A percentile compares a stretch with the other conserved stretches of the same genome.
phyloP scores from a whole-genome alignment of 2,329 filamentous ascomycete genomes.

The Aspergillus fructus region DNA sequence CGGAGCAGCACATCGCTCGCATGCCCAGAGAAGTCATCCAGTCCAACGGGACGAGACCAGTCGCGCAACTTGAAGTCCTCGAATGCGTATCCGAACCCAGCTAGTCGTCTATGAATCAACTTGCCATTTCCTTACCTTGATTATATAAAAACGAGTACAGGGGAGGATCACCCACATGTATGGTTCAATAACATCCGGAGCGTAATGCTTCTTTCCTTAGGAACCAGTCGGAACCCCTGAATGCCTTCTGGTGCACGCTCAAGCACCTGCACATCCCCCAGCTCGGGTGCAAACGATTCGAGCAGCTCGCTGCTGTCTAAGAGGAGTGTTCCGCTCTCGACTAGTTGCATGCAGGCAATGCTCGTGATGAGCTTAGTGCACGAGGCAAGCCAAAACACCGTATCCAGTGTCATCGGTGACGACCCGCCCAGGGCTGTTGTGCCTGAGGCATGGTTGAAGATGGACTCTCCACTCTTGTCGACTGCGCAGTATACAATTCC shows the following conservation, averaged over 20 bases:
- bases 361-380: constrained; percentile 49
- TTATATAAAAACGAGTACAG: too few species aligned
- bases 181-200: constrained; percentile 59
- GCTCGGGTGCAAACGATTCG: constrained; percentile 43
- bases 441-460: neutral
- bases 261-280: constrained; percentile 43
- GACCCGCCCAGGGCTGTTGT: constrained; percentile 18
- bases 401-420: constrained; percentile 60
- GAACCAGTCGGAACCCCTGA: constrained; percentile 32
- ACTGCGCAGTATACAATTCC: neutral
- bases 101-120: neutral
- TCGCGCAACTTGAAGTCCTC: neutral
- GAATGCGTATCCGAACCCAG: neutral
- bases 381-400: constrained; percentile 58
- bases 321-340: constrained; percentile 43
- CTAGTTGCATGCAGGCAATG: constrained; percentile 50
- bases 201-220: constrained; percentile 53
- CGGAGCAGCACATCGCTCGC: too few species aligned
- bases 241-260: neutral
- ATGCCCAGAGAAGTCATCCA: constrained; percentile 32
- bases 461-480: neutral
- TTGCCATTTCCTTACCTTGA: too few species aligned
- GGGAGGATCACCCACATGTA: constrained; percentile 16
- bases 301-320: constrained; percentile 43
- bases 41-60: constrained; percentile 34